Evolutionary conservation across 495 filamentous ascomycete species (phyloP).

Genomic region (Neurospora sp.): DNA sequence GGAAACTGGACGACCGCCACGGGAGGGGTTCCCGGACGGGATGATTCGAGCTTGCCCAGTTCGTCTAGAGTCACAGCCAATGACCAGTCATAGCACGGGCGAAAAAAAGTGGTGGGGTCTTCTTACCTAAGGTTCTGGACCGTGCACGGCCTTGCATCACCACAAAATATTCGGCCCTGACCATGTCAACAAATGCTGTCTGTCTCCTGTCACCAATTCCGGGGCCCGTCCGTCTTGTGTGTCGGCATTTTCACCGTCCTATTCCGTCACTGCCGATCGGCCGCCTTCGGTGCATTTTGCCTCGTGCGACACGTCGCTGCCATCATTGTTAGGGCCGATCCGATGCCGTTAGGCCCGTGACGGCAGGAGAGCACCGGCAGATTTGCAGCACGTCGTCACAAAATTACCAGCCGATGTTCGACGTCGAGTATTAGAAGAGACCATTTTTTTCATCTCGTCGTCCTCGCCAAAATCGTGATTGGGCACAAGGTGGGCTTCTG

Average conservation of each 20-base stretch:
- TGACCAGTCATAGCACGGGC: background rate
- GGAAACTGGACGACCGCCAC: background rate
- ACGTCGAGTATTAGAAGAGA: background rate
- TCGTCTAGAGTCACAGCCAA: background rate
- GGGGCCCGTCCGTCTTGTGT: background rate
- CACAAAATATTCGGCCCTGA: background rate
- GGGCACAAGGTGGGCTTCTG: background rate
- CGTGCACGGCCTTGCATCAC: background rate
- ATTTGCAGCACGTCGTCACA: background rate
- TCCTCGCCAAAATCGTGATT: background rate
- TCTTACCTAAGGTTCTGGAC: background rate
- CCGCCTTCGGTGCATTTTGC: background rate
- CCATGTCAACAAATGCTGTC: background rate
- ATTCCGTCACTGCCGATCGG: background rate
- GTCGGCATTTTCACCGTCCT: background rate
- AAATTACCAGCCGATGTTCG: background rate
- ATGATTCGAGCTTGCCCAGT: background rate
- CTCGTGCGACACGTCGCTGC: background rate
- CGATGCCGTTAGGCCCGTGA: background rate
- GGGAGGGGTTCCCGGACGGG: background rate
- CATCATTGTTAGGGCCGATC: background rate
- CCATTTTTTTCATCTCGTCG: background rate
- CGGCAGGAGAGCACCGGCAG: background rate
- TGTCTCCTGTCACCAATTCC: background rate
- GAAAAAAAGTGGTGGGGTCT: background rate